Conservation (phyloP, 2,329 filamentous ascomycete species). For the Venturia asperata region DNA sequence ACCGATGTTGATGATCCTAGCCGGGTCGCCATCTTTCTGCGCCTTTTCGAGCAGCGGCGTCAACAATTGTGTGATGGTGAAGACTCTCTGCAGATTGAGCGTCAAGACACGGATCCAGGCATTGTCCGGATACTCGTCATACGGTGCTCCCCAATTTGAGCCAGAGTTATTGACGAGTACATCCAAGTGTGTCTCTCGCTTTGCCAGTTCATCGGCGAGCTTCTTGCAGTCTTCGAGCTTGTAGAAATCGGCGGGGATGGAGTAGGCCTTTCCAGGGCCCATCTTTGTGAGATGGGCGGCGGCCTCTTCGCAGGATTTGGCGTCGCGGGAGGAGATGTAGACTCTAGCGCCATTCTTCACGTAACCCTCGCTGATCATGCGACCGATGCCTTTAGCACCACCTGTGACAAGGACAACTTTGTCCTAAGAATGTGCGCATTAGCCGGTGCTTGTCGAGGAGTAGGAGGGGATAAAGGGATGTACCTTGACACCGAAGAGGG, state of each 20-base stretch:
- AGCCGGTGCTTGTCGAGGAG: neutral
- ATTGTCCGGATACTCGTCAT: constrained; percentile 49
- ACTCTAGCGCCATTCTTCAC: constrained; percentile 59
- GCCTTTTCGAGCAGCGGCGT: constrained; percentile 55
- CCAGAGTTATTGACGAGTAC: constrained; percentile 61
- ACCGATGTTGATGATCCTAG: constrained; percentile 59
- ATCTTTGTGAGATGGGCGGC: constrained; percentile 50
- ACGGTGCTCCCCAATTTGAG: constrained; percentile 55
- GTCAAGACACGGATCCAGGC: constrained; percentile 53
- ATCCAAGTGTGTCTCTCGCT: constrained; percentile 48
- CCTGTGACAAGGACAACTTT: constrained; percentile 43
- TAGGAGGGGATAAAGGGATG: too few relatives aligned
- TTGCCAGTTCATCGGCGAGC: constrained; percentile 51
- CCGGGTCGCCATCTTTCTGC: constrained; percentile 39
- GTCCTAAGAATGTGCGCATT: constrained; percentile 25
- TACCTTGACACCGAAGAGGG: constrained; percentile 19
- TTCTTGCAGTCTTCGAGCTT: constrained; percentile 52
- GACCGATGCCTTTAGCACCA: constrained; percentile 53
- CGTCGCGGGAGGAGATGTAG: constrained; percentile 62
- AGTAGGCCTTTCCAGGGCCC: constrained; percentile 51
- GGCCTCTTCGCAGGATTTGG: constrained; percentile 53
- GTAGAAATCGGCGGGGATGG: constrained; percentile 56
- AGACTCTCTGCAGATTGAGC: constrained; percentile 56
- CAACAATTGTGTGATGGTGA: constrained; percentile 57
- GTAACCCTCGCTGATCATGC: constrained; percentile 61